Base-by-base conservation (phyloP, 805 yeast genomes). In the Kuraishia cidri region DNA sequence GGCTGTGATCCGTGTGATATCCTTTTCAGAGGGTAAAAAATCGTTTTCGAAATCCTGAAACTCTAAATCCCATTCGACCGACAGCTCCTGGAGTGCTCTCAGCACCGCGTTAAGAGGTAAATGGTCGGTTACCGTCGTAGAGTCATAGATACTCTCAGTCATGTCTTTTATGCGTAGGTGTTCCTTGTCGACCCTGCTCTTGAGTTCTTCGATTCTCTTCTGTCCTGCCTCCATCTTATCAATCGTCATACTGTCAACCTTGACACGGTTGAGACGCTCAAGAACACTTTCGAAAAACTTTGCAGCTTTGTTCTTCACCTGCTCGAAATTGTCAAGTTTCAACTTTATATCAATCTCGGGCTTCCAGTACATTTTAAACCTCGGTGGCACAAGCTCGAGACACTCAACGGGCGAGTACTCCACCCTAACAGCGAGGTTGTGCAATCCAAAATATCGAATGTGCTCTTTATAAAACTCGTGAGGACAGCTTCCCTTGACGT, bases 11-110 rank as follows among this genome's bases (percentile, higher is more conserved):
- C 85, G 68, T 4, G 94, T 78, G 43, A 92, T 83, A 65, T 92
- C 98, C 46, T 79, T 84, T 52, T 92, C 97, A 6, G 94, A 76
- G 1, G 97, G 97, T 38, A 90, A 67, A 48, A 71, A 92, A 14
- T 67, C 66, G 28, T 69, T 68, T 38, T 84, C 97, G 58, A 92
- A 90, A 6, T 74, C 81, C 24, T 74, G 68, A 46, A 92, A 87
- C 36, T 80, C 94, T 15, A 56, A 45, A 54, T 90, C 95, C 97
- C 97, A 92, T 26, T 65, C 71, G 15, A 85, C 87, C 3, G 94
- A 88, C 19, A 78, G 58, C 36, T 81, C 87, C 47, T 90, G 96
- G 12, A 90, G 63, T 23, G 69, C 69, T 44, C 90, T 62, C 18
- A 87, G 56, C 3, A 82, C 69, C 0, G 71, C 58, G 47, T 94